A percentile compares a stretch with the other conserved stretches of the same genome.
Evolutionary conservation across 352 stramenopile genomes (phyloP).

Genomic region (Lagenidium giganteum): DNA sequence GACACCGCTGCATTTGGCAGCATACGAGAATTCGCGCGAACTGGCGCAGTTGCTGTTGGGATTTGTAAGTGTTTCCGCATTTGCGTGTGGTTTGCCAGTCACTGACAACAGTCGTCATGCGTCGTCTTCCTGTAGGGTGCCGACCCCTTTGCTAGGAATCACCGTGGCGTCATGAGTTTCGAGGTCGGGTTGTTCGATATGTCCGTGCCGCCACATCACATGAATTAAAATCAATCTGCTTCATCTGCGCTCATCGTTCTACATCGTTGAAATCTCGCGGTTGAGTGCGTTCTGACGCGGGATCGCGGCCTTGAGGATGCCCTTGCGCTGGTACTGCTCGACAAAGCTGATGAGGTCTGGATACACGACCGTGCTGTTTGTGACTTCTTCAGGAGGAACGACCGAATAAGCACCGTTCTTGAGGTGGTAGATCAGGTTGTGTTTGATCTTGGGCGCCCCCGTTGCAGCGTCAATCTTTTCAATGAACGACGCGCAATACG

Average conservation of each 20-base stretch:
- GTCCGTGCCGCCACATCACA: constrained; percentile 27
- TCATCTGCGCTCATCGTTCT: constrained; percentile 9
- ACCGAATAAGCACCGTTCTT: constrained; percentile 57
- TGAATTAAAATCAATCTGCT: constrained; percentile 18
- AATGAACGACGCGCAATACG: constrained; percentile 74
- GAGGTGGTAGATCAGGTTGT: constrained; percentile 74
- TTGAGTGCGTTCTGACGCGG: constrained; percentile 41
- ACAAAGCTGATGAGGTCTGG: constrained; percentile 75
- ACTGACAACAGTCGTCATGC: not conserved
- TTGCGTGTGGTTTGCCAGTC: not conserved
- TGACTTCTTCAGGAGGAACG: constrained; percentile 46
- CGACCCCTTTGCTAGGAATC: constrained; percentile 26
- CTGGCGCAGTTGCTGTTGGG: constrained; percentile 25
- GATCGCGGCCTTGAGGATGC: constrained; percentile 45
- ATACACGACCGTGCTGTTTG: constrained; percentile 40
- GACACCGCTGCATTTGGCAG: constrained; percentile 25
- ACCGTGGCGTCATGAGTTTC: constrained; percentile 23
- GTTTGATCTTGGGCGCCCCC: constrained; percentile 32
- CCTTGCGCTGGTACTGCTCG: constrained; percentile 67
- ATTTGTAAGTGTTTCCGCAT: constrained; percentile 16
- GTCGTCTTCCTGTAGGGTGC: constrained; percentile 14
- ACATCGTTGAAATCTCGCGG: constrained; percentile 42
- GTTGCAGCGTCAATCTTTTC: constrained; percentile 30
- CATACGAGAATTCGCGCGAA: constrained; percentile 25
- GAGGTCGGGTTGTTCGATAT: constrained; percentile 31